Base-by-base conservation (phyloP, 1,284 basidiomycete species). In the Hemileia vastatrix region DNA sequence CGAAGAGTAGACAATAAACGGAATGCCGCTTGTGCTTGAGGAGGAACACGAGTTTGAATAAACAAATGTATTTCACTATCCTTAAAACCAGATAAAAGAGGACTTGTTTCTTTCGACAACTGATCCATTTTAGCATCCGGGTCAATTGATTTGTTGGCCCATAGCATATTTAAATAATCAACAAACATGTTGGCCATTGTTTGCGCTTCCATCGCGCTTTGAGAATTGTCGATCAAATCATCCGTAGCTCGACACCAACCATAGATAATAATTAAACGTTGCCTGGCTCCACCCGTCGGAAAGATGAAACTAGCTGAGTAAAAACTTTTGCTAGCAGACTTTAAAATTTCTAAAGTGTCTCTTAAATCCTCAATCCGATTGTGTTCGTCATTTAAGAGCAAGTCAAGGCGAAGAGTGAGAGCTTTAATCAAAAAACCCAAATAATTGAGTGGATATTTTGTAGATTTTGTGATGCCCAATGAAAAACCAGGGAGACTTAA, bases 1-100 rank as follows among this genome's bases (percentile, higher is more conserved):
- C 77, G 66, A 24, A 78, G 63, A 1, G 64, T 60, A 0, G 76
- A 62, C 53, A 79, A 77, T 32, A 78, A 70, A 48, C 74, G 71
- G 64, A 78, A 78, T 2, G 77, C 71, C 4, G 76, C 64, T 18
- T 67, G 64, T 4, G 69, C 67, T 4, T 63, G 40, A 18, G 55
- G 24, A 4, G 71, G 69, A 3, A 72, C 60, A 47, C 49, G 44
- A 6, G 45, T 52, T 43, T 65, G 50, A 8, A 69, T 55, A 57
- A 68, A 69, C 0, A 36, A 19, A 18, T 18, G 13, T 13, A 15
- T 6, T 54, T 6, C 8, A 9, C 13, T 54, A 36, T 36, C 19
- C 33, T 53, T 53, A 51, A 53, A 6, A 13, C 21, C 0, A 36
- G 5, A 33, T 33, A 36, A n/a, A 45, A 43, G n/a, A 24, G 48